Percentiles rank a stretch among this genome's conserved stretches.
Evolutionary conservation across 23 red algal species (phyloP).

Genomic region (Pyropia haitanensis): DNA sequence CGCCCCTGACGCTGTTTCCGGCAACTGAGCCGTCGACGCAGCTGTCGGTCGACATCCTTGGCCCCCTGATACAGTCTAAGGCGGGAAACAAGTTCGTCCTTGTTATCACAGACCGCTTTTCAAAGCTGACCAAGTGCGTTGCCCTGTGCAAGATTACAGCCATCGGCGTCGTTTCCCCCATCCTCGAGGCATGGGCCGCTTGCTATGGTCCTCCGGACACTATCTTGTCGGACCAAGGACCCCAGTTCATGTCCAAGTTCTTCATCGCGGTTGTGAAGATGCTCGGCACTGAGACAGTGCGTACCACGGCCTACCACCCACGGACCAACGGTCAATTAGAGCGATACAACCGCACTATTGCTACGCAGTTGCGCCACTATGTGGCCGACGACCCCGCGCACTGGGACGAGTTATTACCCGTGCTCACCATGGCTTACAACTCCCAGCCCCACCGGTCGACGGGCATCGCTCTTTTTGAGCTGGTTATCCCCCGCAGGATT

Average conservation of each 20-base stretch:
- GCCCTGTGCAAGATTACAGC: conserved; percentile 9
- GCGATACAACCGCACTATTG: conserved; percentile 7
- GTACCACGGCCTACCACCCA: conserved; percentile 32
- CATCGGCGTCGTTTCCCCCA: background rate
- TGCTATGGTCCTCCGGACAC: conserved; percentile 1
- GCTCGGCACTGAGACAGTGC: conserved; percentile 1
- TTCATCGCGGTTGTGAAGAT: conserved; percentile 12
- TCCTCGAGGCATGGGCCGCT: background rate
- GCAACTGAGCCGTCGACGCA: background rate
- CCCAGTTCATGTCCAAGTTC: conserved; percentile 12
- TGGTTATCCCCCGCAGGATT: background rate
- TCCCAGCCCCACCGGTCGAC: conserved; percentile 5
- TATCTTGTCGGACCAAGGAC: conserved; percentile 7
- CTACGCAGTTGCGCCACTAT: conserved; percentile 1
- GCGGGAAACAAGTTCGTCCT: conserved; percentile 3
- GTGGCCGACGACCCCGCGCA: background rate
- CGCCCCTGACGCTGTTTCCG: conserved; percentile 6
- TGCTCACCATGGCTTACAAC: conserved; percentile 13
- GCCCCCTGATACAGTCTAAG: background rate
- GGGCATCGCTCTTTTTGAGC: conserved; percentile 2
- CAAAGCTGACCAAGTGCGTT: conserved; percentile 9
- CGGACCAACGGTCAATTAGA: conserved; percentile 26
- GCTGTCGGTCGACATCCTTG: conserved; percentile 7
- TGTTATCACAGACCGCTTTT: conserved; percentile 31
- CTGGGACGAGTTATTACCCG: conserved; percentile 7